Base-by-base conservation (phyloP, 1,284 basidiomycete species). In the Amylostereum areolatum region DNA sequence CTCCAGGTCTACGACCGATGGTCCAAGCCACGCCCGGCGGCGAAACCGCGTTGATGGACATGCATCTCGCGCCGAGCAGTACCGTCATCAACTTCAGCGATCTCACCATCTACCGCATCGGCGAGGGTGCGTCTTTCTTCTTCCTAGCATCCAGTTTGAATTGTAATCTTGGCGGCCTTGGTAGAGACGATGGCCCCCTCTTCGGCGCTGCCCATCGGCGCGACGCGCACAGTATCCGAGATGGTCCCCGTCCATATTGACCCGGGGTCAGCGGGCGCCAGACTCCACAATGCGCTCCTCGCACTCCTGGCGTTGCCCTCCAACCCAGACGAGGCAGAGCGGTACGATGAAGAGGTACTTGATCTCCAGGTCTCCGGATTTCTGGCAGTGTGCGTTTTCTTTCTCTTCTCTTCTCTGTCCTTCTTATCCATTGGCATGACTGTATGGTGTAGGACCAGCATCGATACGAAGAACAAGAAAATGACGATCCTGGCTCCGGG, bases 121-220 rank as follows among this genome's bases (percentile, higher is more conserved):
- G 93, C 54, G 84, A 85, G 72, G 81, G 88, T 92, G 56, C 62
- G 72, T 58, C 30, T 45, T 44, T 56, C 53, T 49, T 43, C 35
- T 12, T 42, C 32, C 32, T 24, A 33, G 4, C 36, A 3, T 12
- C 18, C 3, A 32, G 3, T 45, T 25, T 24, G 32, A 18, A 18
- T 2, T 35, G 12, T 9, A 41, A 18, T 27, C 37, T 28, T 50
- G 32, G 31, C 29, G 25, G 40, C 29, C 29, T 27, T 50, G 27
- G 42, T 65, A 91, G 93, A 92, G 64, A 80, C 86, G 12, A 89
- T 95, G 73, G 94, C 93, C 0, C 95, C 95, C 0, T 83, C 87
- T 2, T 91, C 89, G 5, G 94, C 94, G 0, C 74, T 98, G 11
- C 95, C 94, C 4, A 88, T 97, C 45, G 95, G 95, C 28, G 89